Conservation (phyloP, 257 asterid species). For the Penstemon newberryi region DNA sequence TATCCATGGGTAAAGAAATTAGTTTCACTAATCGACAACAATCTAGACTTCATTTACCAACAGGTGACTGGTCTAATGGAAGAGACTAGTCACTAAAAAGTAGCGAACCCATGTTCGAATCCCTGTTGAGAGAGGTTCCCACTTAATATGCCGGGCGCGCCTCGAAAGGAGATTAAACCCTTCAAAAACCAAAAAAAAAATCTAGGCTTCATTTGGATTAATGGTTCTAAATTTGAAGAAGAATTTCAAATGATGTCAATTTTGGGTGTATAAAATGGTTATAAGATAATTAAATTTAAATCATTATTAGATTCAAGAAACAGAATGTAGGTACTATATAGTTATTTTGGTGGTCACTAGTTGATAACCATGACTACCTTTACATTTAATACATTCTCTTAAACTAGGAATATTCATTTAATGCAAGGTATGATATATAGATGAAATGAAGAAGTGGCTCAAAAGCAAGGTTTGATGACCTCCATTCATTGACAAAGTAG, state of each 20-base stretch:
- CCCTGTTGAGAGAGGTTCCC: too few relatives aligned
- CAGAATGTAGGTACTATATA: conserved; percentile 6
- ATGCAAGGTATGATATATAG: conserved; percentile 19
- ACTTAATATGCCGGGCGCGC: too few relatives aligned
- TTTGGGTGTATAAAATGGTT: too few relatives aligned
- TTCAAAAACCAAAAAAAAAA: too few relatives aligned
- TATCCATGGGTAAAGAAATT: not conserved
- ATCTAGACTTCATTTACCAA: not conserved
- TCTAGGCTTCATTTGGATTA: too few relatives aligned
- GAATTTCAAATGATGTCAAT: too few relatives aligned
- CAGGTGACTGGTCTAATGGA: too few relatives aligned
- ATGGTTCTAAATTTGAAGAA: too few relatives aligned
- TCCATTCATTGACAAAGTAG: conserved; percentile 38
- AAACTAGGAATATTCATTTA: not conserved
- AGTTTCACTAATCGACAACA: not conserved
- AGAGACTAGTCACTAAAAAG: too few relatives aligned
- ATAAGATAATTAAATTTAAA: too few relatives aligned
- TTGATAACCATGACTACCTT: conserved; percentile 28
- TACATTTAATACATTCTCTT: conserved; percentile 33
- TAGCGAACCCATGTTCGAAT: too few relatives aligned
- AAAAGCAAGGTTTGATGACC: conserved; percentile 34
- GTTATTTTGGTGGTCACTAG: conserved; percentile 6
- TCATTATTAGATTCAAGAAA: not conserved
- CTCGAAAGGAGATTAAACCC: too few relatives aligned
- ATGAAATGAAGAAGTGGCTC: conserved; percentile 49